These are phyloP conservation scores for Candida schatavii DNA, from an alignment of 805 yeast genomes.

Conservation along the genomic window DNA sequence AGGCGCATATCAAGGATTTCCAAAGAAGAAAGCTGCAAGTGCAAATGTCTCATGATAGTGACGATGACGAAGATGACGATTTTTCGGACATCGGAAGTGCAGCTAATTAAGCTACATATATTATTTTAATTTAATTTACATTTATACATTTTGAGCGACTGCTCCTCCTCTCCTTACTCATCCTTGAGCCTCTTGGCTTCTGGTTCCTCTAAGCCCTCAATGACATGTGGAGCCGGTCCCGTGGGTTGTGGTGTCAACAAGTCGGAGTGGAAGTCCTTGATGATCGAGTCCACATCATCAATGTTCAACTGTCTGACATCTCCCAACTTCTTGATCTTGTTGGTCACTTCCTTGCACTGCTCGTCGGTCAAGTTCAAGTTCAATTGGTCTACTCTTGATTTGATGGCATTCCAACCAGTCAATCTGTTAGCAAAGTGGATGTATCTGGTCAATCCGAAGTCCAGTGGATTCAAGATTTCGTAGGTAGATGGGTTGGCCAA, in stretches of 20 bases:
- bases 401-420: conserved; percentile 99
- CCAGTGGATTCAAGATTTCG: conserved; percentile 91
- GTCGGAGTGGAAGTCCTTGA: conserved; percentile 87
- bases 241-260: conserved; percentile 47
- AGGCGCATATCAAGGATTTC: conserved; percentile 84
- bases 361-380: conserved; percentile 86
- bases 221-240: conserved; percentile 9
- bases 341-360: conserved; percentile 92
- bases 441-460: conserved; percentile 93
- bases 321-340: conserved; percentile 89
- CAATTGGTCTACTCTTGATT: conserved; percentile 95
- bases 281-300: conserved; percentile 96
- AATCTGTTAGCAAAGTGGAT: conserved; percentile 97
- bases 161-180: neutral
- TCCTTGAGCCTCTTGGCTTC: conserved; percentile 10
- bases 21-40: conserved; percentile 54
- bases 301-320: conserved; percentile 92
- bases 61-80: conserved; percentile 27
- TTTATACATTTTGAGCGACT: neutral
- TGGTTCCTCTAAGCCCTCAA: conserved; percentile 11
- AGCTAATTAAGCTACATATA: conserved; percentile 1
- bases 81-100: conserved; percentile 1
- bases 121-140: neutral
- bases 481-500: conserved; percentile 98
- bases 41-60: conserved; percentile 29